Evolutionary conservation across 306 rosid species (phyloP), one percentile per base, ranked within the genome.

Genomic region (Cicer arietinum): DNA sequence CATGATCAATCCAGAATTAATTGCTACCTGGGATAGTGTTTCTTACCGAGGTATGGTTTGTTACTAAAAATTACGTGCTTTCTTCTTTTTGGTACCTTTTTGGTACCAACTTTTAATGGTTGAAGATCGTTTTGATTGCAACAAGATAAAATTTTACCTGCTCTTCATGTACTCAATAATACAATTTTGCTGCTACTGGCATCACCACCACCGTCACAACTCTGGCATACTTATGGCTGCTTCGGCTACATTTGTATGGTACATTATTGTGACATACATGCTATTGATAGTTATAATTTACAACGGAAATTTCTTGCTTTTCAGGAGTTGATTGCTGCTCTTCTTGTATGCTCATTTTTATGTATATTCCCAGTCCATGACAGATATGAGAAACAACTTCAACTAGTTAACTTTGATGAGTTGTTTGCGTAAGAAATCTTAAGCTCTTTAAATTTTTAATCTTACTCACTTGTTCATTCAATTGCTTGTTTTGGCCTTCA

Each of bases 261-360:
- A 47, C 52, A 18, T 47, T n/a, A 58, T 44, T 35, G 41, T 67
- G 60, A 14, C 5, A 45, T 64, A 3, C 45, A 6, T 18, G 52
- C 14, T 67, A 46, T 17, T n/a, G 46, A 63, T 57, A 51, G 57
- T 30, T 57, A 57, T 71, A 59, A 13, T 75, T 75, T 8, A 50
- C 60, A 54, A 60, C 46, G 44, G 14, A 3, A 54, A 54, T 61
- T 82, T 20, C 47, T 30, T 71, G 18, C 71, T 77, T 89, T 83
- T 76, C 91, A 94, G 97, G 96, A 94, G 84, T 70, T 94, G 84
- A 86, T 86, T 58, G 87, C 91, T 68, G 97, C 95, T 75, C 91
- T 94, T 77, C 97, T 94, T 65, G 89, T 75, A 74, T 91, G 97
- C 85, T 91, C 96, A 45, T 80, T 94, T 37, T 94, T 94, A 80